Evolutionary conservation across 345 rosid genomes (phyloP).

Genomic region (Clarkia xantiana): DNA sequence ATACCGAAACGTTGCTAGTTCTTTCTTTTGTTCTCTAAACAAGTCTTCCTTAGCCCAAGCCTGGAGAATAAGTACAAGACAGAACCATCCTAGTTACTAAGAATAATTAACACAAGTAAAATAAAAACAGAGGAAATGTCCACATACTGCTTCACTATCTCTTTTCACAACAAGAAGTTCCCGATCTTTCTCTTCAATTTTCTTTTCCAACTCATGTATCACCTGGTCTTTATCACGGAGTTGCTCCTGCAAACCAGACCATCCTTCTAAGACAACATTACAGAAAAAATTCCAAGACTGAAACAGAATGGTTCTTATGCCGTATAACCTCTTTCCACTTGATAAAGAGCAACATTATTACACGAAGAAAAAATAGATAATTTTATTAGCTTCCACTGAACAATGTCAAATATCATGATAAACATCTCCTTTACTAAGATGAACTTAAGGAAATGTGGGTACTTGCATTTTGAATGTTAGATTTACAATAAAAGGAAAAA

Average conservation of each 20-base stretch:
- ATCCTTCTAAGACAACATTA: neutral
- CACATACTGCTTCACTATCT: slow-evolving; percentile 76
- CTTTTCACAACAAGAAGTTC: slow-evolving; percentile 72
- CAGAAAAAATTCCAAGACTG: neutral
- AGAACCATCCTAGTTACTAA: neutral
- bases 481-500: too few relatives aligned
- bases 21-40: slow-evolving; percentile 78
- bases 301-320: neutral
- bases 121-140: neutral
- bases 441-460: too few relatives aligned
- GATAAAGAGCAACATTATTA: too few relatives aligned
- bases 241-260: slow-evolving; percentile 52
- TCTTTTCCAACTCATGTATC: slow-evolving; percentile 61
- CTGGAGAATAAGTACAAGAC: slow-evolving; percentile 18
- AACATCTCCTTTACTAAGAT: too few relatives aligned
- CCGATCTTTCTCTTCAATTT: slow-evolving; percentile 73
- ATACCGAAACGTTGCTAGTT: slow-evolving; percentile 70
- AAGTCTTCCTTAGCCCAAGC: slow-evolving; percentile 98
- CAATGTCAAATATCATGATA: too few relatives aligned
- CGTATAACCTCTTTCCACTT: too few relatives aligned
- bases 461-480: too few relatives aligned
- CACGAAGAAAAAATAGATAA: too few relatives aligned
- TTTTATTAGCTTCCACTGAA: too few relatives aligned
- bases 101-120: neutral
- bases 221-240: slow-evolving; percentile 52